Evolutionary conservation across 345 rosid species (phyloP).

Genomic region (Gossypium mustelinum): DNA sequence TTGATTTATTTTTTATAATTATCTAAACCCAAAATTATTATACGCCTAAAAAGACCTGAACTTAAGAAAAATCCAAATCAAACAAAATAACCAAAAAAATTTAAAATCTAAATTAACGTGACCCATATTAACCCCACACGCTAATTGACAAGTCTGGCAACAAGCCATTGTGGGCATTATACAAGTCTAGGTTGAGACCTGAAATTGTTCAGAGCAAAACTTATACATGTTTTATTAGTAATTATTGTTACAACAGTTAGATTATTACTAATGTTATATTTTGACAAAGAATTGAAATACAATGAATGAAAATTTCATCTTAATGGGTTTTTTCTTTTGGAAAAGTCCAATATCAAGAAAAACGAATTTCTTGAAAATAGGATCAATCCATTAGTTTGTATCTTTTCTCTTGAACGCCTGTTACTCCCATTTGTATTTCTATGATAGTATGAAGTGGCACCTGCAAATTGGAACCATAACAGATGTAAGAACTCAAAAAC

Average conservation of each 20-base stretch:
- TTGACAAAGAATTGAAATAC: conserved; percentile 19
- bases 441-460: conserved; percentile 95
- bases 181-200: not conserved
- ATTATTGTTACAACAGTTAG: not conserved
- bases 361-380: not conserved
- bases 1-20: no score
- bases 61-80: no score
- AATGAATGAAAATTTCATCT: not conserved
- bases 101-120: not conserved
- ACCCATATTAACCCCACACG: not conserved
- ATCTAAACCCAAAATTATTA: no score
- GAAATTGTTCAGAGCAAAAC: not conserved
- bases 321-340: not conserved
- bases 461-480: conserved; percentile 39
- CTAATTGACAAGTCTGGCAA: no score
- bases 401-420: conserved; percentile 97
- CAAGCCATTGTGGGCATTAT: not conserved
- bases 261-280: conserved; percentile 11
- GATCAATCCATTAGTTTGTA: conserved; percentile 94
- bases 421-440: conserved; percentile 99
- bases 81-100: not conserved
- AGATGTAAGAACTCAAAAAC: not conserved
- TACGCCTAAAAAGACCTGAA: no score
- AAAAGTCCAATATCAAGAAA: not conserved
- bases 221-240: not conserved